A percentile compares a stretch with the other conserved stretches of the same genome.
Conservation (phyloP, 2,329 filamentous ascomycete genomes). For the Microcera coccophila region DNA sequence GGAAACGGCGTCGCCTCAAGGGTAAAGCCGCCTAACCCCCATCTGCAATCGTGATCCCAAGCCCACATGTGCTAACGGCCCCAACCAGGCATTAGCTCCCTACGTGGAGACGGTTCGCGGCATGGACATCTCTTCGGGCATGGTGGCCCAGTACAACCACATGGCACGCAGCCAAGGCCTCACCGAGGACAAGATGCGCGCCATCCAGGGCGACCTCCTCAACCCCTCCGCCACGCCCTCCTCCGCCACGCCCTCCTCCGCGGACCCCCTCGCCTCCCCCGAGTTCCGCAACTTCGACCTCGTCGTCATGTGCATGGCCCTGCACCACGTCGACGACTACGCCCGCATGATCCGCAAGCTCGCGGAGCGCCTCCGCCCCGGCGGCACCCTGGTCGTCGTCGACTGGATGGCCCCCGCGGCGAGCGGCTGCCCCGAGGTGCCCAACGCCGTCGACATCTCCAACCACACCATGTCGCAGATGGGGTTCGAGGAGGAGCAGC, state of each 20-base stretch:
- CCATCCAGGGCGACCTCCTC: conserved; percentile 30
- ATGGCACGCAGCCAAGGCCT: conserved; percentile 24
- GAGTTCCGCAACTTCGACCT: conserved; percentile 31
- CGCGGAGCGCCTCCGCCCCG: conserved; percentile 24
- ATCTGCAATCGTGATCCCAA: rapidly evolving
- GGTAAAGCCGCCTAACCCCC: conserved; percentile 15
- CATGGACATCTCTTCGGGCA: conserved; percentile 33
- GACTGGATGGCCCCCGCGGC: conserved; percentile 27
- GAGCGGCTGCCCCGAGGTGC: conserved; percentile 6
- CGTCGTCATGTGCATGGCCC: conserved; percentile 33
- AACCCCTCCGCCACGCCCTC: conserved; percentile 18
- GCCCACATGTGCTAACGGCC: conserved; percentile 1
- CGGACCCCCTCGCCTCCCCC: conserved; percentile 14
- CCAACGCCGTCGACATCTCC: conserved; percentile 5
- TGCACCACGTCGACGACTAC: conserved; percentile 34
- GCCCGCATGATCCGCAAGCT: conserved; percentile 27
- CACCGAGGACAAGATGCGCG: conserved; percentile 24
- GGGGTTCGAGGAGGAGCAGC: conserved; percentile 22
- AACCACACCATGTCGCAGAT: conserved; percentile 17
- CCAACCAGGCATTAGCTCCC: conserved; percentile 30
- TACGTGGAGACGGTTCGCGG: conserved; percentile 31
- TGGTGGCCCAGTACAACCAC: conserved; percentile 32
- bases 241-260: conserved; percentile 16
- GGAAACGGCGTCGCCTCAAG: conserved; percentile 29
- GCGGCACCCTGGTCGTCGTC: conserved; percentile 32